Evolutionary conservation across 306 rosid species (phyloP), one percentile per base, ranked within the genome.

Genomic region (Prunus padus): DNA sequence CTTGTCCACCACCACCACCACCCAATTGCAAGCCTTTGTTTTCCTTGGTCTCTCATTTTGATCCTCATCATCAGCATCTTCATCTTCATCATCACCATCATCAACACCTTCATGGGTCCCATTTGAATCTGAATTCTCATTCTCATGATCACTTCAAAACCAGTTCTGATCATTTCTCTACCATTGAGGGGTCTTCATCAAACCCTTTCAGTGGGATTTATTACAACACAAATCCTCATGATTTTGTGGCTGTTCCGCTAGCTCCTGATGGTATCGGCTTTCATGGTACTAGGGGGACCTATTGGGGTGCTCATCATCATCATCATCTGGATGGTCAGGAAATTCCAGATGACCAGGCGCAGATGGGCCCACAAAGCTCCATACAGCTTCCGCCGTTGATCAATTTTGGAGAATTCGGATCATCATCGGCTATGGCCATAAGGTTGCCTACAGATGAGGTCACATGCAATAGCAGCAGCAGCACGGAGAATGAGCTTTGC

Each of bases 171-270:
- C 77, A 78, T 51, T 50, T 40, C 42, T 55, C 30, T 5, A 47
- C 79, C 12, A 4, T 33, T 10, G 69, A 66, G 26, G 66, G 85
- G 10, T 64, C 86, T 72, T 76, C 87, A 14, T 65, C 64, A 8
- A 65, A 26, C 66, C 77, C 76, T 15, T 66, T 83, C 19, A 25
- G 77, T 30, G 72, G 73, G 55, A 73, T 74, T 71, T 57, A 46
- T 51, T 61, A 65, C 81, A 80, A 15, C 51, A 46, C 51, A 10
- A 25, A 30, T 28, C 11, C 37, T 26, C 20, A 6, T 62, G 11
- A 30, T 28, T 62, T 62, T 18, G 44, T 14, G 67, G 19, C 52
- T 47, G 4, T 47, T 13, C 16, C 52, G 3, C 19, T 37, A 37
- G 42, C 51, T 11, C 51, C 16, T 37, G 51, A 51, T 5, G 56